Percentiles rank a stretch among this genome's conserved stretches.
These are phyloP conservation scores for Mycena alexandri DNA, from an alignment of 768 basidiomycete species.

Conservation along the genomic window DNA sequence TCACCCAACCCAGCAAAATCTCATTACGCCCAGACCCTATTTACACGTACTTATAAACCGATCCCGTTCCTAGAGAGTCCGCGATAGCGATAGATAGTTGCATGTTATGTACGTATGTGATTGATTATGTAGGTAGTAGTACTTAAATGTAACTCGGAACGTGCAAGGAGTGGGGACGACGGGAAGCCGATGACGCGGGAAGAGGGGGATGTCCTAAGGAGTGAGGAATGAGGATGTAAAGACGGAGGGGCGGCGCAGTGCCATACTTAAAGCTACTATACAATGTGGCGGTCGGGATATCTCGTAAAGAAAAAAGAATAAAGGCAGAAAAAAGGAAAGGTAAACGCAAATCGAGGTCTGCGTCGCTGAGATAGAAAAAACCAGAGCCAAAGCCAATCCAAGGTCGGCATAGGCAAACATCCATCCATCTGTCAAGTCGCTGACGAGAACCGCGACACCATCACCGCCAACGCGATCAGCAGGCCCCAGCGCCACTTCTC, in stretches of 20 bases:
- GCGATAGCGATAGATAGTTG: conserved; percentile 6
- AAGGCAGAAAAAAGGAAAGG: background rate
- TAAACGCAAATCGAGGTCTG: too few relatives aligned
- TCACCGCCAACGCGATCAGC: conserved; percentile 80
- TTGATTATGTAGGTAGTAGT: background rate
- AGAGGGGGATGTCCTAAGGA: background rate
- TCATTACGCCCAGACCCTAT: too few relatives aligned
- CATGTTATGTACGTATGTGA: background rate
- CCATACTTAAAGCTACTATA: conserved; percentile 10
- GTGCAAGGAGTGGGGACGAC: conserved; percentile 3
- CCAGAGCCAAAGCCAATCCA: too few relatives aligned
- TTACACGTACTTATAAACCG: too few relatives aligned
- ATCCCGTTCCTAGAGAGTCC: too few relatives aligned
- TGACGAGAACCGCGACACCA: conserved; percentile 82
- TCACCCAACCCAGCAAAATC: too few relatives aligned
- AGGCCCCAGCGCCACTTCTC: conserved; percentile 91
- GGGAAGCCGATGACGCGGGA: too few relatives aligned
- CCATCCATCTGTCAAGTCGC: conserved; percentile 39
- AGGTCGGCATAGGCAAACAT: too few relatives aligned
- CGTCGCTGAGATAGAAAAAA: too few relatives aligned
- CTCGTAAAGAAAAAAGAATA: background rate
- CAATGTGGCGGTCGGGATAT: conserved; percentile 3
- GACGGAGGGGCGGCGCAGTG: conserved; percentile 8
- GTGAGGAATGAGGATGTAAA: background rate
- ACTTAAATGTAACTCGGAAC: background rate